A percentile compares a stretch with the other conserved stretches of the same genome.
Evolutionary conservation across 2,329 filamentous ascomycete genomes (phyloP).

Genomic region (Pyricularia grisea): DNA sequence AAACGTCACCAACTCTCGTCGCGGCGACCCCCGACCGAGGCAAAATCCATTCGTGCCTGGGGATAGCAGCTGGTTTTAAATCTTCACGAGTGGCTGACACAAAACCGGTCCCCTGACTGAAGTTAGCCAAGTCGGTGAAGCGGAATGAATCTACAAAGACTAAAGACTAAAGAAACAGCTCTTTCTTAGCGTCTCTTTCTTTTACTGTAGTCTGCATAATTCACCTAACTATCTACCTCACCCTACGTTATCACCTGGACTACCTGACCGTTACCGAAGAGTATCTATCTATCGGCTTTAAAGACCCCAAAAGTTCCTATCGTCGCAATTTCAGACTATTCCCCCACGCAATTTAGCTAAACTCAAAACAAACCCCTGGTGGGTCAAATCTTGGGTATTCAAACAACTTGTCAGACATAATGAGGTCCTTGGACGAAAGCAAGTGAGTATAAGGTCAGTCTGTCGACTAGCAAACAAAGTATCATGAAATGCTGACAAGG

Average conservation of each 20-base stretch:
- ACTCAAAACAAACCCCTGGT: background rate
- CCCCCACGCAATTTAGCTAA: background rate
- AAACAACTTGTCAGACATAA: slow-evolving; percentile 16
- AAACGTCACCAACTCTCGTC: background rate
- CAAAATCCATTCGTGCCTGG: background rate
- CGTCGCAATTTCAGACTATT: background rate
- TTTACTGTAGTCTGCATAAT: background rate
- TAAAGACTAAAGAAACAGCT: background rate
- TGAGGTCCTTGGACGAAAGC: slow-evolving; percentile 45
- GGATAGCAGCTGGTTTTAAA: background rate
- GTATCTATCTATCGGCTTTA: background rate
- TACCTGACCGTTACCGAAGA: too few relatives aligned
- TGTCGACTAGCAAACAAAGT: background rate
- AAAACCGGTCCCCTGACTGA: background rate
- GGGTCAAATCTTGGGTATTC: too few relatives aligned
- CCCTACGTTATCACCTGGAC: too few relatives aligned
- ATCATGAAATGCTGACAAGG: background rate
- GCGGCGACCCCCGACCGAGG: background rate
- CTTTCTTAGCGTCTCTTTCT: background rate
- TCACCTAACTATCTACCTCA: background rate
- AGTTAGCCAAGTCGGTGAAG: background rate
- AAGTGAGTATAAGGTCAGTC: slow-evolving; percentile 23
- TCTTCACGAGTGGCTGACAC: background rate
- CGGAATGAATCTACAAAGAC: background rate
- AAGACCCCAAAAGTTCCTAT: background rate